Evolutionary conservation across 805 yeast genomes (phyloP), one percentile per base, ranked within the genome.

Genomic region (Brettanomyces bruxellensis): DNA sequence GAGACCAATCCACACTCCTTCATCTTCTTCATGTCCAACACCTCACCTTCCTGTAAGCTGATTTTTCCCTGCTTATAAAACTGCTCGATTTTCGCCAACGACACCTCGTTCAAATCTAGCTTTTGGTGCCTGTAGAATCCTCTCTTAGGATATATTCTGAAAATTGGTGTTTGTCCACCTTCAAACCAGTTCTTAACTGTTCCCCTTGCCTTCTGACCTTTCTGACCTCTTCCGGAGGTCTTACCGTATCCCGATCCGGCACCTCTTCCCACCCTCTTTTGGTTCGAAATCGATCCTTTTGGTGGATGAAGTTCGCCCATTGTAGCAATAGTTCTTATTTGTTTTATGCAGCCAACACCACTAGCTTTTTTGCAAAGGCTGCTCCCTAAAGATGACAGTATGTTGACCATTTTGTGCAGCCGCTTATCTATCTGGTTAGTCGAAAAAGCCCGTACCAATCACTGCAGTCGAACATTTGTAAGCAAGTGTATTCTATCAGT

Each of bases 81-180:
- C 52, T 76, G 73, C 58, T 83, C 86, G 47, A 93, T 79, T 54
- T 79, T 74, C 34, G 71, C 76, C 58, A 91, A 70, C 58, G 86
- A 85, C 51, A 93, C 58, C 55, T 77, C 79, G 43, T 70, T 67
- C 55, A 78, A 67, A 12, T 73, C 73, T 49, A 66, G 66, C 43
- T 75, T 75, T 56, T 76, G 79, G 25, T 75, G 77, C 62, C 87
- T 78, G 56, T 76, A 79, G 70, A 89, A 89, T 7, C 98, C 98
- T 49, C 83, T 71, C 62, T 91, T 91, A 54, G 97, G 95, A 66
- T 87, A 81, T 54, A 85, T 69, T 65, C 85, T 77, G 65, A 80
- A 79, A 60, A 83, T 79, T 25, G 97, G 98, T 2, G 98, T 93
- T 64, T 93, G 99, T 63, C 99, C 98, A 79, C 99, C 99, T 72